phyloP scores from a whole-genome alignment of 352 stramenopile genomes.

The Pythium rhizo-oryzae region DNA sequence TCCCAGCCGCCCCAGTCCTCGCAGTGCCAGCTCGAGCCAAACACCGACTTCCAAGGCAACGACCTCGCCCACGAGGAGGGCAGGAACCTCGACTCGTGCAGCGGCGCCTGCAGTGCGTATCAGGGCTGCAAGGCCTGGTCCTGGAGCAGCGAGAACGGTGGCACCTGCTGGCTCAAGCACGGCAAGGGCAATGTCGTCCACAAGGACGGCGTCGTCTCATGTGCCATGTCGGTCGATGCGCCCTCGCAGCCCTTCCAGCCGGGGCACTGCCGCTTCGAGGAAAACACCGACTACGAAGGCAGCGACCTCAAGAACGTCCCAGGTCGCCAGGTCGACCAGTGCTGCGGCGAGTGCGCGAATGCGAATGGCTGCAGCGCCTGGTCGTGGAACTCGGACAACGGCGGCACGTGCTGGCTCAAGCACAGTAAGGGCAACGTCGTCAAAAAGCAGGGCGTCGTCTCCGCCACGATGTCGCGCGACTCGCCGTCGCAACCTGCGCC shows the following conservation, averaged over 20 bases:
- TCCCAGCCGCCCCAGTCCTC: too few species aligned
- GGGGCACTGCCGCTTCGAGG: too few species aligned
- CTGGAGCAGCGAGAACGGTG: neutral
- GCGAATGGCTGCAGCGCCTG: too few species aligned
- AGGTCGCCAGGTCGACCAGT: too few species aligned
- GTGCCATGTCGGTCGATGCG: neutral
- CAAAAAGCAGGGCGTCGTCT: slow-evolving; percentile 18
- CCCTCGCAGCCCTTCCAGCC: too few species aligned
- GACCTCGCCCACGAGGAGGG: neutral
- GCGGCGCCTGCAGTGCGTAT: neutral
- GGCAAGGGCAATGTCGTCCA: neutral
- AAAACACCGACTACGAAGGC: too few species aligned
- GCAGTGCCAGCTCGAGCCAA: too few species aligned
- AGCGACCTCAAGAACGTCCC: too few species aligned
- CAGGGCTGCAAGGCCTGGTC: neutral
- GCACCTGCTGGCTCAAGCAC: neutral
- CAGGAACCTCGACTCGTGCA: neutral
- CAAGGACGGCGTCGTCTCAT: neutral
- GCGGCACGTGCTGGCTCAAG: slow-evolving; percentile 31
- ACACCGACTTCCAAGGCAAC: neutral
- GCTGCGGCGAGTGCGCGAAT: too few species aligned
- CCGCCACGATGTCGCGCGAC: neutral
- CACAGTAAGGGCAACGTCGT: neutral
- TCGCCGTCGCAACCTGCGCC: too few species aligned
- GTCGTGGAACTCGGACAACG: slow-evolving; percentile 10